Base-by-base conservation (phyloP, 1,139 yeast species). In the Geotrichum macrosporum region DNA sequence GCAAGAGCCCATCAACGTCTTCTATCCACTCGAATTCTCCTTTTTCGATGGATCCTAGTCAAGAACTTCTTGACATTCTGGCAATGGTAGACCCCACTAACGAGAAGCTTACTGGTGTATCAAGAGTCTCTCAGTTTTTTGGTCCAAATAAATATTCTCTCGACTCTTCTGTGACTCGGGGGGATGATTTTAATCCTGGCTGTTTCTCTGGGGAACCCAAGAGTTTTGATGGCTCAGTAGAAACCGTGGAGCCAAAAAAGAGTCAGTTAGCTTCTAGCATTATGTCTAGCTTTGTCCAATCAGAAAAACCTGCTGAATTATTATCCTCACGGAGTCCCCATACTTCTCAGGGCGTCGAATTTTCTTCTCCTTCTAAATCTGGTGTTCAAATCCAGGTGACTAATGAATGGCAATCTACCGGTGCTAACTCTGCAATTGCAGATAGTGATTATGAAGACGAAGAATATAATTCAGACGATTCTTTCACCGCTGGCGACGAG, bases 61-160 rank as follows among this genome's bases (percentile, higher is more conserved):
- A 42, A 27, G 47, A 46, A 32, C 31, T 49, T 16, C 15, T 49
- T 8, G 50, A 49, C n/a, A 33, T 49, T 16, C 40, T 49, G n/a
- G 52, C 52, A 3, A 22, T 37, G 41, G 48, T 49, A 4, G 52
- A 49, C 34, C 52, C 52, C 1, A 40, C 47, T 16, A 49, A 49
- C 30, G 52, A 49, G 33, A 31, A 41, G 20, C 41, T 49, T 10
- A 46, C 42, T 9, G 49, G 52, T 22, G 41, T 45, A 13, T 45
- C 48, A 5, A 27, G 48, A n/a, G 41, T 45, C 22, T 45, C 48
- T 10, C 48, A 38, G n/a, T 45, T 34, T 34, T 45, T 45, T 45
- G 34, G 13, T n/a, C 20, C 42, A 20, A 5, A 20, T 10, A n/a
- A n/a, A n/a, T n/a, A n/a, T n/a, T n/a, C n/a, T n/a, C n/a, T n/a